Percentiles rank a stretch among this genome's conserved stretches.
These are phyloP conservation scores for Solanum aculeatissimum DNA, from an alignment of 305 asterid species.

Conservation along the genomic window DNA sequence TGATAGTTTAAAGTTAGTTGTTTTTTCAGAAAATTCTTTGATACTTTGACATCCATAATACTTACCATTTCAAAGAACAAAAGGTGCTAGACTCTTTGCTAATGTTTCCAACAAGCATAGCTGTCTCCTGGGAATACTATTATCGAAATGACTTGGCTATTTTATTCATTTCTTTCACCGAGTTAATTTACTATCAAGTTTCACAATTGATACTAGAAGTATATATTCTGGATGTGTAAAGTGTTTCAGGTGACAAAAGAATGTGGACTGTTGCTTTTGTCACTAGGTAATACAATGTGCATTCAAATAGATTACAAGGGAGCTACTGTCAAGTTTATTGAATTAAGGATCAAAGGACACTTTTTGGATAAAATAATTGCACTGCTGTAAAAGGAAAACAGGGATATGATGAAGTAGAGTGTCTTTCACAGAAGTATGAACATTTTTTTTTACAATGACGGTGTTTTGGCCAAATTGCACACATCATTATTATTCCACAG, in stretches of 20 bases:
- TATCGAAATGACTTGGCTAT: background rate
- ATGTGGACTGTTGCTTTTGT: background rate
- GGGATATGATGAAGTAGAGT: background rate
- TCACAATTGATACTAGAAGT: background rate
- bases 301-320: background rate
- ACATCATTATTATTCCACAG: background rate
- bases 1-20: background rate
- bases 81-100: background rate
- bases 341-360: background rate
- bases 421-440: background rate
- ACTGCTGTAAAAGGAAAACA: background rate
- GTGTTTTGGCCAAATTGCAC: background rate
- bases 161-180: background rate
- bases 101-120: background rate
- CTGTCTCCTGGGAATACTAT: background rate
- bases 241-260: background rate
- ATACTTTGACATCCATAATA: background rate
- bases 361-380: background rate
- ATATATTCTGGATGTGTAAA: background rate
- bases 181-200: background rate
- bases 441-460: background rate
- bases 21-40: background rate
- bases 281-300: background rate
- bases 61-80: background rate
- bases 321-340: background rate